These are phyloP conservation scores for Oldenlandia corymbosa DNA, from an alignment of 257 asterid species.

Conservation along the genomic window DNA sequence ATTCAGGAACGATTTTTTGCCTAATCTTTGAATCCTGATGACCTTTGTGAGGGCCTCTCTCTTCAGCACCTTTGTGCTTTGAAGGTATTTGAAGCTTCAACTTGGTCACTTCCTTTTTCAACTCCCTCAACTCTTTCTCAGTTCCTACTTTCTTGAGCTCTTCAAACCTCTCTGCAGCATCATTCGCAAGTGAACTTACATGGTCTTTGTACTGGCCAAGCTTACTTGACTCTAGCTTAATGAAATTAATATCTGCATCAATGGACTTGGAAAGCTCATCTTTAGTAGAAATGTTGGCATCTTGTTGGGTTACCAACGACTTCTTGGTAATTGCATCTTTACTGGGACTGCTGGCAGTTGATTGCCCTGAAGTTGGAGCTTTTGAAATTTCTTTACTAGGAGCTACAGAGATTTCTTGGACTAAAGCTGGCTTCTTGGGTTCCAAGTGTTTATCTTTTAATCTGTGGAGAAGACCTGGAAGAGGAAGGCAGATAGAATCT, in stretches of 20 bases:
- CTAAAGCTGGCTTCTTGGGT: neutral
- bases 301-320: neutral
- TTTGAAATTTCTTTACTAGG: constrained; percentile 4
- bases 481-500: constrained; percentile 9
- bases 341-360: neutral
- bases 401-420: neutral
- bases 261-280: constrained; percentile 19
- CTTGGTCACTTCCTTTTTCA: constrained; percentile 25
- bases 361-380: neutral
- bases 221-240: neutral
- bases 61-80: constrained; percentile 17
- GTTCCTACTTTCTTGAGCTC: neutral
- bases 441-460: neutral
- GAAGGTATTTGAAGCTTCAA: constrained; percentile 34
- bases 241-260: constrained; percentile 18
- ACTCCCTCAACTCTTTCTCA: neutral
- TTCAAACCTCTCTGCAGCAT: neutral
- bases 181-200: neutral
- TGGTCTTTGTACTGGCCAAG: constrained; percentile 7
- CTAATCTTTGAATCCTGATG: neutral
- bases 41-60: constrained; percentile 4
- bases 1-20: neutral
- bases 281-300: too few relatives aligned
- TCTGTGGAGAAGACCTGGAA: constrained; percentile 1
- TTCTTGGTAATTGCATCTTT: neutral